Base-by-base conservation (phyloP, 345 rosid species). In the Bruguiera sexangula region DNA sequence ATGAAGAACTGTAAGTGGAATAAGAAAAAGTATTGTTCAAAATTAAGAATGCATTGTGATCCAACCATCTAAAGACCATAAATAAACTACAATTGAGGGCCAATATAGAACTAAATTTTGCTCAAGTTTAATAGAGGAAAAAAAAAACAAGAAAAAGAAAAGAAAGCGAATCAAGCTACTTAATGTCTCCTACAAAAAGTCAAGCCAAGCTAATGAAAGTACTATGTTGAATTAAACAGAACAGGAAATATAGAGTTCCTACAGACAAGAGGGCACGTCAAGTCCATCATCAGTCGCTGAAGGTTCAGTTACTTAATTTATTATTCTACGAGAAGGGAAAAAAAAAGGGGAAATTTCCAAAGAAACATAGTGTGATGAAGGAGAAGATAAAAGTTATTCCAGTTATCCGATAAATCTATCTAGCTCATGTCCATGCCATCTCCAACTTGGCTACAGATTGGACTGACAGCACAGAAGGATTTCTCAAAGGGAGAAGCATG, bases 381-480 rank as follows among this genome's bases (percentile, higher is more conserved):
- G 77, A 75, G 73, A 73, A 65, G 50, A 43, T 13, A 43, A 51
- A 60, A 69, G 62, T 60, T 70, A 73, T 58, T 70, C 79, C 66
- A 63, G 51, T 72, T 27, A 68, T 68, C 69, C 31, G 57, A 79
- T 68, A 75, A 50, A 75, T 71, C 71, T 73, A 86, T 84, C 94
- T 89, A 95, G 90, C 83, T 91, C 85, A 82, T 71, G 56, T 95
- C 99, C 99, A 92, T 92, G 77, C 96, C 96, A 53, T 95, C 99
- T 82, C 96, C 93, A 48, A 87, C 92, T 63, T 83, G 96, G 89
- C 97, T 88, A 81, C 89, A 92, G 84, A 95, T 92, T 1, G 97
- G 96, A 75, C 82, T 84, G 80, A 84, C 92, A 80, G 96, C 85
- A 68, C 93, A 73, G 76, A 95, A 92, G 61, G 96, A 88, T 86